Conservation (phyloP, 2,329 filamentous ascomycete genomes). For the Ophiostoma novo-ulmi region DNA sequence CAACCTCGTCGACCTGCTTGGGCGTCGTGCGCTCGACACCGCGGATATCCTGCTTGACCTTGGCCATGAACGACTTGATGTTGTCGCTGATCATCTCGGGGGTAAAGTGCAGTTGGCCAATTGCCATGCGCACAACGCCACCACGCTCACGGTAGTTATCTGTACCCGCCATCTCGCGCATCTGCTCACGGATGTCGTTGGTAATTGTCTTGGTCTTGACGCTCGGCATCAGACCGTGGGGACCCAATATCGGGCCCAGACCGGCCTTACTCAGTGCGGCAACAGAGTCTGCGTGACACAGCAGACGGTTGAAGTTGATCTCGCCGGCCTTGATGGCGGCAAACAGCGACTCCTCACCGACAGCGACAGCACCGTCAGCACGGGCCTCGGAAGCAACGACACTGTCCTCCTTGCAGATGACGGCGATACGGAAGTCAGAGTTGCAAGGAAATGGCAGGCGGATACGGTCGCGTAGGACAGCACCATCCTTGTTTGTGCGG, state of each 20-base stretch:
- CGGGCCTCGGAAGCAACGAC: conserved; percentile 67
- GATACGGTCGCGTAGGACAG: conserved; percentile 80
- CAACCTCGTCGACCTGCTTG: conserved; percentile 69
- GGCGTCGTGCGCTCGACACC: conserved; percentile 51
- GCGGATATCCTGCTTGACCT: conserved; percentile 72
- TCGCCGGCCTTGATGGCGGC: conserved; percentile 66
- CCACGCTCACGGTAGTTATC: conserved; percentile 81
- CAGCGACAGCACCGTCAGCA: conserved; percentile 71
- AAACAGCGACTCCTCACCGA: conserved; percentile 83
- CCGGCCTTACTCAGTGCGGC: conserved; percentile 74
- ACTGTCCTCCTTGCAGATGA: conserved; percentile 81
- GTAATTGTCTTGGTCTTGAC: conserved; percentile 85
- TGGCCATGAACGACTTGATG: conserved; percentile 68
- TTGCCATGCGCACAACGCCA: conserved; percentile 80
- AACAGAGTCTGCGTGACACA: conserved; percentile 77
- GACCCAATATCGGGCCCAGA: conserved; percentile 76
- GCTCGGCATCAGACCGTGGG: conserved; percentile 87
- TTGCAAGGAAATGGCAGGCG: conserved; percentile 84
- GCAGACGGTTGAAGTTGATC: conserved; percentile 81
- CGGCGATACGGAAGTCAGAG: conserved; percentile 81
- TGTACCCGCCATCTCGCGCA: conserved; percentile 77
- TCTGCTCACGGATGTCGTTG: conserved; percentile 65
- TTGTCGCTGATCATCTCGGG: conserved; percentile 83
- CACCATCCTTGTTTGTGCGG: conserved; percentile 76
- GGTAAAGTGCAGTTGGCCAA: conserved; percentile 85